Conservation (phyloP, 371 early-diverging fungal species). For the Amoeboaphelidium protococcarum region DNA sequence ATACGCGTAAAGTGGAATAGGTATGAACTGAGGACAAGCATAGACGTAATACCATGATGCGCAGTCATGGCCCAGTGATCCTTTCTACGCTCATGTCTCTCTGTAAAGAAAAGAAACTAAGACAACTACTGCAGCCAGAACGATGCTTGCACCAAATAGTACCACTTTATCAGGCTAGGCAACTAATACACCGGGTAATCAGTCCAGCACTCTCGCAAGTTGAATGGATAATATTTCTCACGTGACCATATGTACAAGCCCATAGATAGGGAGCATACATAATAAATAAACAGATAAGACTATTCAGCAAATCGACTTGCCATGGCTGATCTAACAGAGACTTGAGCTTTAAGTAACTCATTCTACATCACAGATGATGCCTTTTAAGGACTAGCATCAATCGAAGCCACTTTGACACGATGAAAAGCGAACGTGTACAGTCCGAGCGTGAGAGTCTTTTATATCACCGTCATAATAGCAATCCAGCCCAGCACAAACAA, state of each 20-base stretch:
- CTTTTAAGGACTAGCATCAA: too few relatives aligned
- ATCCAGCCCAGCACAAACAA: too few relatives aligned
- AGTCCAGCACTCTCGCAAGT: neutral
- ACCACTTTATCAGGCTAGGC: conserved; percentile 19
- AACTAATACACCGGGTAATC: neutral
- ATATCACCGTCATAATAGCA: too few relatives aligned
- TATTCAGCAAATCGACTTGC: neutral
- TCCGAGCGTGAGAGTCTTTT: too few relatives aligned
- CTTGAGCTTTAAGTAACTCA: too few relatives aligned
- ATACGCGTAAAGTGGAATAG: conserved; percentile 40
- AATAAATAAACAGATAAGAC: neutral
- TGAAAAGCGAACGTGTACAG: too few relatives aligned
- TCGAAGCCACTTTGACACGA: too few relatives aligned
- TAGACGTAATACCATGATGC: conserved; percentile 53
- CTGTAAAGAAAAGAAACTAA: conserved; percentile 18
- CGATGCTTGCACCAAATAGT: conserved; percentile 45
- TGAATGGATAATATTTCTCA: neutral
- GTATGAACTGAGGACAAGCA: conserved; percentile 35
- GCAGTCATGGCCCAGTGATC: conserved; percentile 43
- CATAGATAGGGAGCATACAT: neutral
- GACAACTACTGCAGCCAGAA: conserved; percentile 47
- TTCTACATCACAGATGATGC: too few relatives aligned
- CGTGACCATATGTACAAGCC: neutral
- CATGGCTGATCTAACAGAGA: too few relatives aligned
- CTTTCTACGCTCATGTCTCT: conserved; percentile 45